Base-by-base conservation (phyloP, 495 filamentous ascomycete species). In the Xeromyces bisporus region DNA sequence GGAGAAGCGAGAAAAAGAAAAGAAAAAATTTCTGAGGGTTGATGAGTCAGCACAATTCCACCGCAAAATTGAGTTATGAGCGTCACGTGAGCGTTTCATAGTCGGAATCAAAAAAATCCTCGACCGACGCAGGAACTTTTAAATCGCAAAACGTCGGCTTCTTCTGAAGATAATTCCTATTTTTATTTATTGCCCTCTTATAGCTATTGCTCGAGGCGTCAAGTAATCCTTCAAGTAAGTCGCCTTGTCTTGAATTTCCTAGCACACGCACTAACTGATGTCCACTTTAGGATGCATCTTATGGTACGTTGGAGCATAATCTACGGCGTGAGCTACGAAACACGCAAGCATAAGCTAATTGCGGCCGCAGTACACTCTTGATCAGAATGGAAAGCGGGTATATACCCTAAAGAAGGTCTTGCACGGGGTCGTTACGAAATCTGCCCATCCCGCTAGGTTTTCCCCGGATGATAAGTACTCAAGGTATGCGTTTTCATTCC, bases 391-490 rank as follows among this genome's bases (percentile, higher is more conserved):
- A 62, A 81, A 84, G 60, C 77, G 83, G 39, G 46, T 75, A 44
- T 97, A 93, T 71, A 93, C 87, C 6, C 39, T 62, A 37, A 58
- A 62, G 57, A 62, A 62, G 52, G 67, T 84, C 40, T 57, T 73
- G 14, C 53, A 69, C 34, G 76, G 77, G 42, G 69, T 82, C 43
- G 78, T 93, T 48, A 91, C 91, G 45, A 91, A 87, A 64, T 85
- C 77, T 27, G 89, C 89, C 23, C 89, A 97, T 68, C 89, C 91
- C 13, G 91, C 91, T 27, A 67, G 91, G 37, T 97, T 94, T 66
- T 89, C 82, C 21, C 89, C 89, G 36, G 89, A 97, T 62, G 89
- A 97, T 65, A 91, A 89, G 62, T 93, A 87, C 63, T 93, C 86
- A 41, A 73, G 72, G 75, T 79, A 55, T 34, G 67, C 41, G 25